Conservation (phyloP, 2,329 filamentous ascomycete genomes). For the Epichloe gansuensis region DNA sequence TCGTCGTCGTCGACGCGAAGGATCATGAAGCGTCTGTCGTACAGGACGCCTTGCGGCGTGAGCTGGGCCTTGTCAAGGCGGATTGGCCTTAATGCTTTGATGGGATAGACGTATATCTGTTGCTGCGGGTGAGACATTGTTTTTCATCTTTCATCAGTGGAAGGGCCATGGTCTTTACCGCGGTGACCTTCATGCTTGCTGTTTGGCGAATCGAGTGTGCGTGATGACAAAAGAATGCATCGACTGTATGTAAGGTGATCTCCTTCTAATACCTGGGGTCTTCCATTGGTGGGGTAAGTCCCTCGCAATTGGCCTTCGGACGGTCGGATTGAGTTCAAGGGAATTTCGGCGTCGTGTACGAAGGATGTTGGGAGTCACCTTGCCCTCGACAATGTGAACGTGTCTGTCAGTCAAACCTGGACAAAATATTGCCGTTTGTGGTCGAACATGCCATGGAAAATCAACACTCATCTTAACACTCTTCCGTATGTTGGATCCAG, state of each 20-base stretch:
- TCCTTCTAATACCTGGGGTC: no score
- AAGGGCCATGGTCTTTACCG: neutral
- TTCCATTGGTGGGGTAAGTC: no score
- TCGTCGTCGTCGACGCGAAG: constrained; percentile 35
- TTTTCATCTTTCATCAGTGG: no score
- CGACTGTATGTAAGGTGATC: no score
- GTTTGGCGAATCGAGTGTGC: no score
- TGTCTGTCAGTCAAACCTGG: constrained; percentile 14
- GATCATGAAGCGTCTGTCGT: constrained; percentile 63
- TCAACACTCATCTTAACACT: constrained; percentile 26
- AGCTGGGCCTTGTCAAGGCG: constrained; percentile 40
- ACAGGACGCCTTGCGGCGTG: constrained; percentile 46
- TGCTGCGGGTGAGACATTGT: neutral
- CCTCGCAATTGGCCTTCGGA: constrained; percentile 13
- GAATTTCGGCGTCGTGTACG: constrained; percentile 17
- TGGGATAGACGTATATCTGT: constrained; percentile 56
- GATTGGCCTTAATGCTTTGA: constrained; percentile 59
- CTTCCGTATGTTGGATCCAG: constrained; percentile 25
- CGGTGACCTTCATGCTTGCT: neutral
- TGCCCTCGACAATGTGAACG: constrained; percentile 12
- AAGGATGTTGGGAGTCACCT: neutral
- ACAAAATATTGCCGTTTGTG: constrained; percentile 21
- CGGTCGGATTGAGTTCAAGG: constrained; percentile 15
- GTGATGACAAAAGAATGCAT: no score
- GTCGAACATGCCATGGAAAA: constrained; percentile 27